Percentiles rank a stretch among this genome's conserved stretches.
phyloP scores from a whole-genome alignment of 2,329 filamentous ascomycete genomes.

The Alternaria incomplexa region DNA sequence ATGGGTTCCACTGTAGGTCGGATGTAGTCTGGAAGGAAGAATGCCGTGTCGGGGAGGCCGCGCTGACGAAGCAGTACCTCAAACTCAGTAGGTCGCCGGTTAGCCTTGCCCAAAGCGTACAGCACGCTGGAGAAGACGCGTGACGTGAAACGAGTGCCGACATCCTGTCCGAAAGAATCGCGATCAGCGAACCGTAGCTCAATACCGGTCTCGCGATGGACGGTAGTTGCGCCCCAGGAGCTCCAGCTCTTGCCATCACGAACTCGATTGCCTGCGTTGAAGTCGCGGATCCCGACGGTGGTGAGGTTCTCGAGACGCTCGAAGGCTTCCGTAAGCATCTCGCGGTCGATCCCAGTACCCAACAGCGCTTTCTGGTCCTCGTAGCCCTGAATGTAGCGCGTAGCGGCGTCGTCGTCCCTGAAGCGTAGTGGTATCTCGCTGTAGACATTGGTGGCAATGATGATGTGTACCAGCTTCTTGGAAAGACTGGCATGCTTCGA shows the following conservation, averaged over 20 bases:
- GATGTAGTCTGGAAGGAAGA: constrained; percentile 54
- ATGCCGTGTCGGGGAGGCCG: constrained; percentile 51
- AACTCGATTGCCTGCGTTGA: constrained; percentile 56
- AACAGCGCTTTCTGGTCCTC: constrained; percentile 37
- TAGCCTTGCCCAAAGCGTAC: constrained; percentile 37
- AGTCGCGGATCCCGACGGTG: constrained; percentile 66
- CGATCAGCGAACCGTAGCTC: constrained; percentile 16
- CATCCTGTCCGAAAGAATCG: constrained; percentile 3
- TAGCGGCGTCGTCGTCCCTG: constrained; percentile 15
- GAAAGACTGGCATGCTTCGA: constrained; percentile 48
- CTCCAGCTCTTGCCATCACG: constrained; percentile 61
- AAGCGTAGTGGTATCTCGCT: constrained; percentile 20
- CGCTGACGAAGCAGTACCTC: constrained; percentile 55
- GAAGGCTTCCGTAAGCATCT: constrained; percentile 65
- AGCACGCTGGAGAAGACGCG: constrained; percentile 26
- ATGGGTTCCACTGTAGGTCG: constrained; percentile 49
- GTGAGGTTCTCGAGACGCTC: constrained; percentile 60
- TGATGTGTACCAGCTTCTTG: constrained; percentile 55
- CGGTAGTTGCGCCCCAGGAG: constrained; percentile 60
- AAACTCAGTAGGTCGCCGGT: constrained; percentile 50
- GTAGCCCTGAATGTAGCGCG: constrained; percentile 25
- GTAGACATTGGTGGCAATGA: constrained; percentile 56
- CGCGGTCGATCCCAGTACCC: constrained; percentile 55
- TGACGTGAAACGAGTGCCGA: constrained; percentile 15
- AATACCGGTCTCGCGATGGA: constrained; percentile 45